Base-by-base conservation (phyloP, 306 rosid species). In the Sphenostylis stenocarpa region DNA sequence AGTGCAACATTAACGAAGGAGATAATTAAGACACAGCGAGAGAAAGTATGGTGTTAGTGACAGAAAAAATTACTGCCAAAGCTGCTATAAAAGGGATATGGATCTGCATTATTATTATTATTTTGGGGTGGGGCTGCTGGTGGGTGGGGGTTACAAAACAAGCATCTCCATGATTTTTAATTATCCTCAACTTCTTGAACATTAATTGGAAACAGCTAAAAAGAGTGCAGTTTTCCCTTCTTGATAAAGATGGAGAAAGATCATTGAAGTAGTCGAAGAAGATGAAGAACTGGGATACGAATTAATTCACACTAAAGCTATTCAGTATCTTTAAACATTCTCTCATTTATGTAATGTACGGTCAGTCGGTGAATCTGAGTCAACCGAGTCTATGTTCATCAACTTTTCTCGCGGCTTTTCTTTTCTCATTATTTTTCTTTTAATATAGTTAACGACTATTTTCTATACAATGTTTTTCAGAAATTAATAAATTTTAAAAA, bases 311-410 rank as follows among this genome's bases (percentile, higher is more conserved):
- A 66, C 19, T 19, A 72, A 65, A 67, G 17, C 29, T 56, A 45
- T 51, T 57, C 28, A 68, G 65, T 89, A 84, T 83, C 87, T 86
- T 88, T 84, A 84, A 79, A 80, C 88, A 83, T 82, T 86, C 85
- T 43, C 80, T 68, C 47, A 51, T 53, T 66, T 49, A 56, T 56
- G 76, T 41, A 62, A 67, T 23, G 51, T 12, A 60, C 57, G 34
- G 52, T 29, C 26, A 53, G 55, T 63, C 15, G 73, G 64, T 64
- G 73, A 76, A 62, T 29, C 62, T 31, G 77, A 45, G 57, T 56
- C n/a, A 61, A 56, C 17, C 14, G 36, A 14, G 36, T 72, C 48
- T 28, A 5, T 49, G 65, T 76, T 51, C 26, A 57, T 57, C 70
- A 68, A 58, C 70, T 78, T 69, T 78, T 69, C 17, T 21, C 31